Evolutionary conservation across 352 stramenopile species (phyloP).

Genomic region (Phytopythium chamaehyphon): DNA sequence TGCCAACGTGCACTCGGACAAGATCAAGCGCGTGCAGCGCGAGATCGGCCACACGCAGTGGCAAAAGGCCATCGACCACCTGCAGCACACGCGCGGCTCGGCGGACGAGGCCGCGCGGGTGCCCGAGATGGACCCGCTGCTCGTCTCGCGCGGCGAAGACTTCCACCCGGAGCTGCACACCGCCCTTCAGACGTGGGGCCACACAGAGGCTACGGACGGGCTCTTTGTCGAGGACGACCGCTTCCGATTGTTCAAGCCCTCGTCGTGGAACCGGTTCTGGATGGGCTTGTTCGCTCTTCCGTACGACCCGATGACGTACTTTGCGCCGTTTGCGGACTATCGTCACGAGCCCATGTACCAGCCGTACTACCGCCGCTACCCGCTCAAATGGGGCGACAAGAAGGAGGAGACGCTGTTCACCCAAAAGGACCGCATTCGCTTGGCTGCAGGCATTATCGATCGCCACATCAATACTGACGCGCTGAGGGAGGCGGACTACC

Average conservation of each 20-base stretch:
- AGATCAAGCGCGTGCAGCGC: slow-evolving; percentile 37
- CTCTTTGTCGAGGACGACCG: slow-evolving; percentile 48
- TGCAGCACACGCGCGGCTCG: slow-evolving; percentile 45
- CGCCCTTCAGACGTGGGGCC: slow-evolving; percentile 56
- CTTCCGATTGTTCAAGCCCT: slow-evolving; percentile 12
- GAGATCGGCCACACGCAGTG: slow-evolving; percentile 54
- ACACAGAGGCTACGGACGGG: slow-evolving; percentile 74
- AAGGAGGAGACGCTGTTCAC: slow-evolving; percentile 77
- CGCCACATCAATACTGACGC: slow-evolving; percentile 76
- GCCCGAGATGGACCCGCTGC: slow-evolving; percentile 73
- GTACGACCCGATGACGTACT: slow-evolving; percentile 79
- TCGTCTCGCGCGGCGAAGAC: slow-evolving; percentile 54
- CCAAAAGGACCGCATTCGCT: slow-evolving; percentile 77
- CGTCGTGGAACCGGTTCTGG: slow-evolving; percentile 34
- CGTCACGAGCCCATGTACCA: slow-evolving; percentile 66
- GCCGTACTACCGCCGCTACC: slow-evolving; percentile 77
- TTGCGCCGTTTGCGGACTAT: slow-evolving; percentile 76
- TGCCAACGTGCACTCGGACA: slow-evolving; percentile 38
- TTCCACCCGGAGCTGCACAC: slow-evolving; percentile 56
- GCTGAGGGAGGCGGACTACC: slow-evolving; percentile 41
- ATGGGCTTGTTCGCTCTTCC: slow-evolving; percentile 54
- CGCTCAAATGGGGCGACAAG: slow-evolving; percentile 62
- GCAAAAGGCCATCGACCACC: slow-evolving; percentile 49
- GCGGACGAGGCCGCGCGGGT: slow-evolving; percentile 25
- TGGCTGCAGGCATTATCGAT: slow-evolving; percentile 63